Evolutionary conservation across 805 yeast species (phyloP).

Genomic region (Lipomyces japonicus): DNA sequence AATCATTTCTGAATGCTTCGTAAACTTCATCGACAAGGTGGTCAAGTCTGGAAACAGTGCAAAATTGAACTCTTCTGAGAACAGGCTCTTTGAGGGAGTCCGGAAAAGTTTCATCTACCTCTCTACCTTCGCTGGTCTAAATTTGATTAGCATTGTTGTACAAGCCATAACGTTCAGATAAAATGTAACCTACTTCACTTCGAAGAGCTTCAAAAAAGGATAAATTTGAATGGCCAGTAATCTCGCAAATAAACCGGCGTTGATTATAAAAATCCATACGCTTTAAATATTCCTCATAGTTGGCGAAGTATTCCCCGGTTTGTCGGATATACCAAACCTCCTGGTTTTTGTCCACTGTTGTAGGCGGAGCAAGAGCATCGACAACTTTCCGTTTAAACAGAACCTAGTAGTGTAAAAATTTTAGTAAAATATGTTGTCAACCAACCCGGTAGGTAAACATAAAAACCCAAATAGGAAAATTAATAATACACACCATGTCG

Average conservation of each 20-base stretch:
- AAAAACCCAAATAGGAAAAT: too few relatives aligned
- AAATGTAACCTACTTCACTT: conserved; percentile 49
- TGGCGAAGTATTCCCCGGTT: conserved; percentile 83
- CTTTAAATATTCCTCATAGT: conserved; percentile 69
- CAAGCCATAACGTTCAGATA: neutral
- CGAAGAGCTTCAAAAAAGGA: conserved; percentile 86
- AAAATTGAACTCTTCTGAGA: conserved; percentile 77
- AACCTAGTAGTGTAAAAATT: conserved; percentile 34
- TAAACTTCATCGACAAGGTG: conserved; percentile 85
- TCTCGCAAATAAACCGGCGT: conserved; percentile 88
- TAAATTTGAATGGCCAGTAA: conserved; percentile 87
- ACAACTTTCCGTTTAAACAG: conserved; percentile 41
- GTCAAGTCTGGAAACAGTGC: conserved; percentile 76
- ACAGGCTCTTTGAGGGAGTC: conserved; percentile 90
- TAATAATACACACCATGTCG: too few relatives aligned
- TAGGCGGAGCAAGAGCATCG: conserved; percentile 29
- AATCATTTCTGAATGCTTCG: conserved; percentile 67
- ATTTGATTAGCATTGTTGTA: too few relatives aligned
- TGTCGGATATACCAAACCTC: conserved; percentile 78
- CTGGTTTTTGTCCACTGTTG: conserved; percentile 26
- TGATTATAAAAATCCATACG: conserved; percentile 41
- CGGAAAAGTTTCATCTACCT: conserved; percentile 80
- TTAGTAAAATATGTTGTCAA: too few relatives aligned
- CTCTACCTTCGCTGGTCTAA: conserved; percentile 29
- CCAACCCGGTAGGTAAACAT: too few relatives aligned